A percentile compares a stretch with the other conserved stretches of the same genome.
phyloP scores from a whole-genome alignment of 139 green algal genomes.

The Coelastrella sp. region DNA sequence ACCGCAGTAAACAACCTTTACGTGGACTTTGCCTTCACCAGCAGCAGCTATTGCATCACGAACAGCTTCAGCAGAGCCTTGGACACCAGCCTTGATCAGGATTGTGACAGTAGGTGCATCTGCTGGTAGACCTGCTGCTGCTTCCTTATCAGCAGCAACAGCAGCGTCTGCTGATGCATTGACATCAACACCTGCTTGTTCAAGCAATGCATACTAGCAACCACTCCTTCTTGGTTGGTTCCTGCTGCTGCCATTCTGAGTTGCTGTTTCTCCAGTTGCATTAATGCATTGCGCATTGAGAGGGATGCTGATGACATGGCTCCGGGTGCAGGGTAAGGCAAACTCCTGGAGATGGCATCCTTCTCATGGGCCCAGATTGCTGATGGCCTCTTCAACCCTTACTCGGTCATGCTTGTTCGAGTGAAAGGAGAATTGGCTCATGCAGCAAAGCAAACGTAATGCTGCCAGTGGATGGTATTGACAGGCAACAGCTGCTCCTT shows the following conservation, averaged over 20 bases:
- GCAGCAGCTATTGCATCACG: conserved; percentile 53
- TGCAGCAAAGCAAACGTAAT: too few species aligned
- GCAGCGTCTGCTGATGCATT: neutral
- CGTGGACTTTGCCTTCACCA: neutral
- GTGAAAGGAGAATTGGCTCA: too few species aligned
- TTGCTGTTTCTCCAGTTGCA: conserved; percentile 16
- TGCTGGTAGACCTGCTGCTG: conserved; percentile 1
- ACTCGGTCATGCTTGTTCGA: too few species aligned
- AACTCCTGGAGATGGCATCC: too few species aligned
- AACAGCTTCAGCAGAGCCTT: conserved; percentile 78
- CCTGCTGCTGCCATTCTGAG: neutral
- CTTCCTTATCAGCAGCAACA: neutral
- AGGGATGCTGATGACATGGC: neutral
- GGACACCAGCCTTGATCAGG: conserved; percentile 90
- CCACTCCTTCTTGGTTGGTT: neutral
- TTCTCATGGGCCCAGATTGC: too few species aligned
- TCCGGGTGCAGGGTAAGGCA: too few species aligned
- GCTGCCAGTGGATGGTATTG: too few species aligned
- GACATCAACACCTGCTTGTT: neutral
- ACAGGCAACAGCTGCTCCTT: too few species aligned
- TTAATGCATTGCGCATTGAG: neutral
- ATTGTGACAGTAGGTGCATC: conserved; percentile 54
- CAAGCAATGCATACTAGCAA: neutral
- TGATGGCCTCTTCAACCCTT: too few species aligned
- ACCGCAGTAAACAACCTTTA: conserved; percentile 69